phyloP scores from a whole-genome alignment of 352 stramenopile species.

The Pythium angustatum region DNA sequence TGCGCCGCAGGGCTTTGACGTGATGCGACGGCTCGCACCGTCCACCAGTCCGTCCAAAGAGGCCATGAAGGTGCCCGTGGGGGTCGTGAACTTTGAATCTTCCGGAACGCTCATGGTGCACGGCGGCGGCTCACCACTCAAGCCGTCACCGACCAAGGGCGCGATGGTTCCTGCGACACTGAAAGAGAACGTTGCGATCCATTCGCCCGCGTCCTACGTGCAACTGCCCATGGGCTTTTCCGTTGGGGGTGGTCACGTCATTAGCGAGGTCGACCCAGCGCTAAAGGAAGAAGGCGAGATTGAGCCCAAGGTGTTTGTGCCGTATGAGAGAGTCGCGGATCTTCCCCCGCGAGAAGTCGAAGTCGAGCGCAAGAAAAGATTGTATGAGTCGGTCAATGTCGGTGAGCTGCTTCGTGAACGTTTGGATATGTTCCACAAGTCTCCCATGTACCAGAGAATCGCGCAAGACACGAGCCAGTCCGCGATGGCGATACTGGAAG shows the following conservation, averaged over 20 bases:
- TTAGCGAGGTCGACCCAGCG: conserved; percentile 30
- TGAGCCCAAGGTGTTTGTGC: conserved; percentile 53
- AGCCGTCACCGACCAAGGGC: conserved; percentile 22
- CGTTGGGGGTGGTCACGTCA: conserved; percentile 30
- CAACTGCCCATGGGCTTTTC: conserved; percentile 32
- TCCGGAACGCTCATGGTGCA: conserved; percentile 19
- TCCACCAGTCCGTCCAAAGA: conserved; percentile 37
- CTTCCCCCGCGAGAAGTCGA: conserved; percentile 43
- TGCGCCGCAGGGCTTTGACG: conserved; percentile 5
- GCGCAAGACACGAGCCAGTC: conserved; percentile 35
- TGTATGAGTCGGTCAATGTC: conserved; percentile 41
- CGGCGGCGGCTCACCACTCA: conserved; percentile 20
- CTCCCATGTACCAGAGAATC: conserved; percentile 34
- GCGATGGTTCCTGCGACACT: conserved; percentile 2
- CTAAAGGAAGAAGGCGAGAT: conserved; percentile 39
- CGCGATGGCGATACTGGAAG: conserved; percentile 49
- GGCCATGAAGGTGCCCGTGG: conserved; percentile 27
- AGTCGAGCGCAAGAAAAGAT: conserved; percentile 49
- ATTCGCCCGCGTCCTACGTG: conserved; percentile 31
- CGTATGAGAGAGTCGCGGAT: conserved; percentile 38
- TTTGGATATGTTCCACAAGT: conserved; percentile 35
- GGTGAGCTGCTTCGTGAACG: conserved; percentile 34
- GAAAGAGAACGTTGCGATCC: conserved; percentile 20
- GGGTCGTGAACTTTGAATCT: conserved; percentile 40
- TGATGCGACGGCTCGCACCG: conserved; percentile 27